Evolutionary conservation across 2,329 filamentous ascomycete genomes (phyloP).

Genomic region (Colletotrichum sp.): DNA sequence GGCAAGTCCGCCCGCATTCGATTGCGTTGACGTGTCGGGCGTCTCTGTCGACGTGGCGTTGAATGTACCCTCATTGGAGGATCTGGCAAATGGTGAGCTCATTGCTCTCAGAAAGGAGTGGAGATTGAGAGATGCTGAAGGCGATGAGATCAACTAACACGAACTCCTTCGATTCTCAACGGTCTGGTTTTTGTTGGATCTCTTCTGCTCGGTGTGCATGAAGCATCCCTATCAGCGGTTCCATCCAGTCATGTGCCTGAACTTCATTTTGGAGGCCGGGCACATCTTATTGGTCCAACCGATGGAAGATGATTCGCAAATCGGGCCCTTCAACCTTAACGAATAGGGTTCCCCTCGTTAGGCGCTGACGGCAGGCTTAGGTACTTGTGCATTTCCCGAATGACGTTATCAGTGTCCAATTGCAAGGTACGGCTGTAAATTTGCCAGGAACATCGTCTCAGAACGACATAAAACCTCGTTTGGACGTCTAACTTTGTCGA

Average conservation of each 20-base stretch:
- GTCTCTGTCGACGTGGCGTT: too few species aligned
- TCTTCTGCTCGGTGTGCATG: too few species aligned
- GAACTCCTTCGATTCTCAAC: not conserved
- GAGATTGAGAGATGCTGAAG: too few species aligned
- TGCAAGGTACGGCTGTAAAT: fast-evolving
- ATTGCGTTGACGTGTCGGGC: too few species aligned
- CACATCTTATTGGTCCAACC: not conserved
- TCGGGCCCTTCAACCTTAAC: not conserved
- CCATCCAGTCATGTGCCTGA: not conserved
- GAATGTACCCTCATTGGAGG: too few species aligned
- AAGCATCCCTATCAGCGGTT: too few species aligned
- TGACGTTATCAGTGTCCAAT: not conserved
- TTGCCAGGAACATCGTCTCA: not conserved
- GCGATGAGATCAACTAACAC: not conserved
- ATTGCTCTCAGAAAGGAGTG: too few species aligned
- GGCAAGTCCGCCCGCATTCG: not conserved
- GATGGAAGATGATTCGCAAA: fast-evolving
- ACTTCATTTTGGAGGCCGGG: not conserved
- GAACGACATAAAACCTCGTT: too few species aligned
- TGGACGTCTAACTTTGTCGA: fast-evolving
- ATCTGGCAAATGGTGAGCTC: too few species aligned
- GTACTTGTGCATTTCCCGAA: not conserved
- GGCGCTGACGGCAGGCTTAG: fast-evolving
- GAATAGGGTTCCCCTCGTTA: fast-evolving
- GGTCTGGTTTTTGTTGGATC: not conserved